Percentiles rank a stretch among this genome's conserved stretches.
Conservation (phyloP, 371 early-diverging fungal genomes). For the Lichtheimia hyalospora region DNA sequence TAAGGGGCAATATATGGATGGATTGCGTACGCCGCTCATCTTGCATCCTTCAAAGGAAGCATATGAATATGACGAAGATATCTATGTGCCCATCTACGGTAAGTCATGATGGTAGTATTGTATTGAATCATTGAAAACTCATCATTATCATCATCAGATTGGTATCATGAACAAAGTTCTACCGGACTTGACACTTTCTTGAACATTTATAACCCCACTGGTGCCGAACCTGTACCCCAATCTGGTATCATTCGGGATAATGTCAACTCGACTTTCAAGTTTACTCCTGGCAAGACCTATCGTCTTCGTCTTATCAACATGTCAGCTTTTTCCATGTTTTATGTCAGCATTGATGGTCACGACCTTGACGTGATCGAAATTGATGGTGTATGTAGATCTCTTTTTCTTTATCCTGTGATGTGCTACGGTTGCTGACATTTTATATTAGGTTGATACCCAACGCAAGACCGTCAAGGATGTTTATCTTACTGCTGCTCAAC, state of each 20-base stretch:
- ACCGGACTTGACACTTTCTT: slow-evolving; percentile 42
- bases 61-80: slow-evolving; percentile 67
- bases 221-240: slow-evolving; percentile 45
- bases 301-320: slow-evolving; percentile 59
- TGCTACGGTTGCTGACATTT: not conserved
- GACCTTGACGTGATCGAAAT: slow-evolving; percentile 75
- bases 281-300: slow-evolving; percentile 30
- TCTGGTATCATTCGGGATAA: slow-evolving; percentile 54
- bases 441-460: slow-evolving; percentile 33
- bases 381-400: slow-evolving; percentile 54
- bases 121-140: too few relatives aligned
- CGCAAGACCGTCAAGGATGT: slow-evolving; percentile 51
- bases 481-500: slow-evolving; percentile 63
- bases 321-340: slow-evolving; percentile 65
- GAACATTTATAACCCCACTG: slow-evolving; percentile 51
- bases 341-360: slow-evolving; percentile 72
- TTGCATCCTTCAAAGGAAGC: slow-evolving; percentile 57
- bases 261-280: slow-evolving; percentile 16
- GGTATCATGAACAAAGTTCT: slow-evolving; percentile 55
- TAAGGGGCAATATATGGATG: slow-evolving; percentile 75
- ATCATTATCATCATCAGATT: slow-evolving; percentile 36
- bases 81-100: slow-evolving; percentile 52
- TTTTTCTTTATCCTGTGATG: too few relatives aligned
- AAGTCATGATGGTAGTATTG: not conserved
- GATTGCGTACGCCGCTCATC: slow-evolving; percentile 72